Percentiles rank a stretch among this genome's conserved stretches.
These are phyloP conservation scores for Paramecium sonneborni DNA, from an alignment of 73 alveolate genomes.

Conservation along the genomic window DNA sequence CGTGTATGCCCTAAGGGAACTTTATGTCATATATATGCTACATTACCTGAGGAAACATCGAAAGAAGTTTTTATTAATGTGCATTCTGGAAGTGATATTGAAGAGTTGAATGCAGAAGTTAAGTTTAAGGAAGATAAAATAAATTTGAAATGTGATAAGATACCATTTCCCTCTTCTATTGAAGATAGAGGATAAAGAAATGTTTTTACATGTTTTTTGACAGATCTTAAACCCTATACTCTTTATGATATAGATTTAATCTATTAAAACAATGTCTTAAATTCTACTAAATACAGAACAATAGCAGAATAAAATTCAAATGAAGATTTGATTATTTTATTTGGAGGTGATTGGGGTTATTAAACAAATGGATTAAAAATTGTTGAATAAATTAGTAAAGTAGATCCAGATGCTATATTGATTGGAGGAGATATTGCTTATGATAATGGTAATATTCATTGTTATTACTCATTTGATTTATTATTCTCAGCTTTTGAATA, in stretches of 20 bases:
- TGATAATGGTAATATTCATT: conserved; percentile 71
- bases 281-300: neutral
- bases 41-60: conserved; percentile 47
- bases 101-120: neutral
- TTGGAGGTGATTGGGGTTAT: conserved; percentile 70
- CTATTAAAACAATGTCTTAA: neutral
- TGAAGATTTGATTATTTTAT: neutral
- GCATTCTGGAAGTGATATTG: conserved; percentile 55
- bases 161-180: conserved; percentile 14
- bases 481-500: conserved; percentile 6
- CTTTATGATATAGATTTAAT: neutral
- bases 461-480: conserved; percentile 70
- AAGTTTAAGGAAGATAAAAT: neutral
- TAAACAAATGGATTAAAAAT: conserved; percentile 60
- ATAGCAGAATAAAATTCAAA: neutral
- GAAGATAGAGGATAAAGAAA: conserved; percentile 63
- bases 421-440: conserved; percentile 83
- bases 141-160: neutral
- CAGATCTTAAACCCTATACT: conserved; percentile 18
- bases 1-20: conserved; percentile 5
- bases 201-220: conserved; percentile 23
- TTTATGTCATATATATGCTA: conserved; percentile 62
- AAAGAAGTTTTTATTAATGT: conserved; percentile 55
- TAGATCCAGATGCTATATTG: conserved; percentile 70
- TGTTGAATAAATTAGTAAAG: conserved; percentile 49